Evolutionary conservation across 1,284 basidiomycete species (phyloP).

Genomic region (Tylopilus orsonianus): DNA sequence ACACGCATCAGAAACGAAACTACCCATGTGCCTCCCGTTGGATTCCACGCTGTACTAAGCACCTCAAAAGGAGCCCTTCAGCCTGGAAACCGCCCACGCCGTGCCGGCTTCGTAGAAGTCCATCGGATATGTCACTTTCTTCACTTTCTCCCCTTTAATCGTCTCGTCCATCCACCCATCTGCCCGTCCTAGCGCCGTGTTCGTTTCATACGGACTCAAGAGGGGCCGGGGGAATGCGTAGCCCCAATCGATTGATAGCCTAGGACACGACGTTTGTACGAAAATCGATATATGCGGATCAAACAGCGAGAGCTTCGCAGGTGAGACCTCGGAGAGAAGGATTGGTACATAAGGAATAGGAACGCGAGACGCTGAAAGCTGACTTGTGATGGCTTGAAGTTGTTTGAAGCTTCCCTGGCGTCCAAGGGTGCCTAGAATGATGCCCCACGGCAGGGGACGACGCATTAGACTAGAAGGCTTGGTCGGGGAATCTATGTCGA

Average conservation of each 20-base stretch:
- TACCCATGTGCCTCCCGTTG: too few species aligned
- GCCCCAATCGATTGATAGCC: constrained; percentile 98
- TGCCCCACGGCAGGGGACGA: constrained; percentile 69
- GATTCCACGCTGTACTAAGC: too few species aligned
- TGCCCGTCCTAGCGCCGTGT: constrained; percentile 78
- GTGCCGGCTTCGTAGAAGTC: constrained; percentile 89
- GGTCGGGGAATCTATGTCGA: not conserved
- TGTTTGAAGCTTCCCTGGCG: constrained; percentile 93
- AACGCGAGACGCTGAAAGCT: constrained; percentile 51
- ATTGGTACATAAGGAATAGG: constrained; percentile 84
- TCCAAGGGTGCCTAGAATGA: constrained; percentile 95
- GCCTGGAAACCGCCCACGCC: constrained; percentile 67
- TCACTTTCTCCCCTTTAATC: constrained; percentile 31
- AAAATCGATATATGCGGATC: constrained; percentile 81
- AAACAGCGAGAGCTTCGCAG: constrained; percentile 89
- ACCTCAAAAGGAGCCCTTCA: constrained; percentile 35
- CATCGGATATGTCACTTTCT: constrained; percentile 80
- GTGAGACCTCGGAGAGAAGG: constrained; percentile 93
- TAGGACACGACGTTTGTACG: constrained; percentile 94
- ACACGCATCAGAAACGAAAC: too few species aligned
- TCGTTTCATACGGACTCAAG: constrained; percentile 92
- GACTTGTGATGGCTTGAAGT: constrained; percentile 80
- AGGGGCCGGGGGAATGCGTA: constrained; percentile 91
- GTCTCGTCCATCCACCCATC: constrained; percentile 60
- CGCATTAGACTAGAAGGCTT: constrained; percentile 1